Percentiles rank a stretch among this genome's conserved stretches.
These are phyloP conservation scores for Xylariaceae sp. DNA, from an alignment of 2,329 filamentous ascomycete genomes.

Conservation along the genomic window DNA sequence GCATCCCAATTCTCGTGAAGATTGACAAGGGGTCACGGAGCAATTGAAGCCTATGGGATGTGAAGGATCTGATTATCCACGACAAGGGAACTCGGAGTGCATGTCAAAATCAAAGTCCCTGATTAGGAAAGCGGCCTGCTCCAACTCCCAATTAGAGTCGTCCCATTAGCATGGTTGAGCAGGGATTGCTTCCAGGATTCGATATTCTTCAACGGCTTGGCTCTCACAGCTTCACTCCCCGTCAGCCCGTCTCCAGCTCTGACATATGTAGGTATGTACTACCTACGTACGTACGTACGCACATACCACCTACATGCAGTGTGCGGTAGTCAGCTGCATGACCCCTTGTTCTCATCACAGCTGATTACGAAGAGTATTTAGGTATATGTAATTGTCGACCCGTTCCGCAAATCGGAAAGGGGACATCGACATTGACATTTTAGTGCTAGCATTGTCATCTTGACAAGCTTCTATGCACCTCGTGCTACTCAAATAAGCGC, in stretches of 20 bases:
- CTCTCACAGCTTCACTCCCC: background rate
- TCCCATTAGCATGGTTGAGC: background rate
- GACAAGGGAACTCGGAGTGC: conserved; percentile 25
- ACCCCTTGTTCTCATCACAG: background rate
- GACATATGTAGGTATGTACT: no score
- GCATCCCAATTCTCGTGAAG: background rate
- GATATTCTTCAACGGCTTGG: background rate
- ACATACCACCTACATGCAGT: no score
- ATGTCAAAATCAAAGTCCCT: conserved; percentile 9
- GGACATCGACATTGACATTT: no score
- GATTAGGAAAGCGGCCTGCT: conserved; percentile 16
- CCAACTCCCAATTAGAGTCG: background rate
- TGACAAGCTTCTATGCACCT: background rate
- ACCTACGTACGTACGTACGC: no score
- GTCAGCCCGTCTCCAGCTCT: background rate
- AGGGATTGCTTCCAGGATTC: background rate
- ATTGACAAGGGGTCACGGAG: background rate
- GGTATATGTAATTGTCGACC: background rate
- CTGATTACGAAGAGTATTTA: background rate
- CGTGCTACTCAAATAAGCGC: background rate
- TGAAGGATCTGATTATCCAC: conserved; percentile 14
- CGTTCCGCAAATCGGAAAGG: background rate
- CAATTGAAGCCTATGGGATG: background rate
- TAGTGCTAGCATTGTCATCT: background rate
- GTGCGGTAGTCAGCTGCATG: no score